Base-by-base conservation (phyloP, 257 asterid species). In the Craterostigma plantagineum region DNA sequence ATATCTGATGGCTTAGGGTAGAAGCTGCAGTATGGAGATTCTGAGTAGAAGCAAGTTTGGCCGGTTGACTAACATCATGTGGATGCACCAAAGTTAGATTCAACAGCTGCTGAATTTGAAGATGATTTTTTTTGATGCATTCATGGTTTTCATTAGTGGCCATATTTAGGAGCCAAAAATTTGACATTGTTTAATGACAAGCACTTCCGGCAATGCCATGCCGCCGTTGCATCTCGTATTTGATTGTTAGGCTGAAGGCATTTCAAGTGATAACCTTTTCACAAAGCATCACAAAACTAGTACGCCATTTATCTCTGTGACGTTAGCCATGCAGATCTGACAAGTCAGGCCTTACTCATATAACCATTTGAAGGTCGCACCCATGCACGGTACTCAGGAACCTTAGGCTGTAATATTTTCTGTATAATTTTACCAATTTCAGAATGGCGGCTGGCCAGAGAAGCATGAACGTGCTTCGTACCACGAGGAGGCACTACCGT, bases 181-280 rank as follows among this genome's bases (percentile, higher is more conserved):
- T 90, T 84, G 46, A 94, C 99, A 63, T 83, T 64, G 59, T 86
- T 77, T 48, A 69, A 23, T 38, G 81, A 60, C 72, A 90, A 73
- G 70, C 99, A 90, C 70, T 65, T 84, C 43, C 63, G 74, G 71
- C 99, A 90, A 44, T 79, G 96, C 99, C 99, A 90, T 62, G 83
- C 99, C 37, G 72, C 87, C 64, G 75, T 75, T 33, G 83, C 80
- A 52, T 76, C 59, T 45, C 77, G 81, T 58, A 65, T 84, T 51
- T n/a, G n/a, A n/a, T n/a, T n/a, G n/a, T 68, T 61, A 17, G 61
- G 45, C 52, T 67, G 91, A 46, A 90, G 87, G 66, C 99, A 90
- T 70, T 83, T 90, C 65, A 83, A 52, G 79, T 90, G 99, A 65
- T 68, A 77, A 11, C 96, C 53, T 90, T 84, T 46, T 90, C 99